phyloP scores from a whole-genome alignment of 164 flowering plant species.

The Umbellularia californica region DNA sequence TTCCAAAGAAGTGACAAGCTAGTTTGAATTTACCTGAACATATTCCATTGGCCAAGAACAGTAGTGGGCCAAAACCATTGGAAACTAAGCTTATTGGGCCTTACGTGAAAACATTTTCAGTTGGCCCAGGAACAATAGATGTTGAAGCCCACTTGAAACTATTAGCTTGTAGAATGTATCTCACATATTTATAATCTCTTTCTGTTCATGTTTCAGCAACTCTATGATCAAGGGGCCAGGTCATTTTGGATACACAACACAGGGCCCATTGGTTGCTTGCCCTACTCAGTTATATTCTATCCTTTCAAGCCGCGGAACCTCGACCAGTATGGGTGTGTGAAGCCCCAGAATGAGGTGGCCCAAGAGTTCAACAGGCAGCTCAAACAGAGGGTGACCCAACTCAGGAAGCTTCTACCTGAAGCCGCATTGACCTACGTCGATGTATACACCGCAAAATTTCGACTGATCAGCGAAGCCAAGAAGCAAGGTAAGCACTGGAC shows the following conservation, averaged over 20 bases:
- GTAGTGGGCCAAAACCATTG: too few relatives aligned
- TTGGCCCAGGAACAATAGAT: too few relatives aligned
- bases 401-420: conserved; percentile 35
- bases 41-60: too few relatives aligned
- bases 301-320: conserved; percentile 24
- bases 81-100: not conserved
- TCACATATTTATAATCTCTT: not conserved
- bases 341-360: conserved; percentile 52
- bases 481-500: conserved; percentile 33
- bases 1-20: too few relatives aligned
- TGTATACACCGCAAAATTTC: conserved; percentile 55
- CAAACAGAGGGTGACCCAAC: conserved; percentile 32
- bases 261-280: conserved; percentile 75
- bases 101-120: not conserved
- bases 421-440: conserved; percentile 56
- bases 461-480: conserved; percentile 40
- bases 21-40: too few relatives aligned
- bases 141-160: too few relatives aligned
- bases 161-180: too few relatives aligned
- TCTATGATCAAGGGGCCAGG: conserved; percentile 61
- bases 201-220: conserved; percentile 30
- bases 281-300: conserved; percentile 33
- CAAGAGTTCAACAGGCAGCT: conserved; percentile 58
- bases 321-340: conserved; percentile 56
- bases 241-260: conserved; percentile 77